phyloP scores from a whole-genome alignment of 352 stramenopile species.

The Globisporangium middletonii region DNA sequence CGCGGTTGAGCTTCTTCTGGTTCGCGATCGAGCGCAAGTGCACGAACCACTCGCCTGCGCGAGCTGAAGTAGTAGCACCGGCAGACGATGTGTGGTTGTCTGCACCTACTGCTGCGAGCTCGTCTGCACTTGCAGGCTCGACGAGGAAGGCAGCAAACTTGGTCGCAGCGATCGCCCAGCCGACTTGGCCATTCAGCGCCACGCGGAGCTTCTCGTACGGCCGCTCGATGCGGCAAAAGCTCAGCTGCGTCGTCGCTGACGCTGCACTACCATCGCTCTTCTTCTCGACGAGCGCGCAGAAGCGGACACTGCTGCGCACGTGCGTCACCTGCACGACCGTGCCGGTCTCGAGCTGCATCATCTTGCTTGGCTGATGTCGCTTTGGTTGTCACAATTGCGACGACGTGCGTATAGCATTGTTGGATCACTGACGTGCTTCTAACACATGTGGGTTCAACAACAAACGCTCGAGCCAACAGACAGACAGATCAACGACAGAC shows the following conservation, averaged over 20 bases:
- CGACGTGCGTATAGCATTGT: slow-evolving; percentile 11
- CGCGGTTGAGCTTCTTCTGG: slow-evolving; percentile 62
- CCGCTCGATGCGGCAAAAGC: slow-evolving; percentile 50
- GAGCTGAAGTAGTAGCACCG: no score
- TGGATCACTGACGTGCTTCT: no score
- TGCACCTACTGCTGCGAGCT: not conserved
- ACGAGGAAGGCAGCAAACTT: slow-evolving; percentile 70
- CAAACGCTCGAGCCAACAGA: no score
- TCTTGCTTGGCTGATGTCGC: not conserved
- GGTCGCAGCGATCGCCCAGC: slow-evolving; percentile 46
- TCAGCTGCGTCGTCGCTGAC: slow-evolving; percentile 20
- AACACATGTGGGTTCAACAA: no score
- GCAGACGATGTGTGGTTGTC: no score
- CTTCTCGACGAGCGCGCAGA: slow-evolving; percentile 47
- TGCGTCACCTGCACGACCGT: slow-evolving; percentile 55
- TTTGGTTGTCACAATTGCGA: not conserved
- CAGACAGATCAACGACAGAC: not conserved
- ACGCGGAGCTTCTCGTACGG: slow-evolving; percentile 81
- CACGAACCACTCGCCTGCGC: not conserved
- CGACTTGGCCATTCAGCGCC: slow-evolving; percentile 55
- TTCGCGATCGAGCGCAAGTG: slow-evolving; percentile 55
- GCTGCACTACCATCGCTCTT: slow-evolving; percentile 17
- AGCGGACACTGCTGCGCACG: slow-evolving; percentile 26
- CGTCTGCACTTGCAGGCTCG: slow-evolving; percentile 21
- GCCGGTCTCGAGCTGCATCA: slow-evolving; percentile 36